Conservation (phyloP, 306 rosid species). For the Sphenostylis stenocarpa region DNA sequence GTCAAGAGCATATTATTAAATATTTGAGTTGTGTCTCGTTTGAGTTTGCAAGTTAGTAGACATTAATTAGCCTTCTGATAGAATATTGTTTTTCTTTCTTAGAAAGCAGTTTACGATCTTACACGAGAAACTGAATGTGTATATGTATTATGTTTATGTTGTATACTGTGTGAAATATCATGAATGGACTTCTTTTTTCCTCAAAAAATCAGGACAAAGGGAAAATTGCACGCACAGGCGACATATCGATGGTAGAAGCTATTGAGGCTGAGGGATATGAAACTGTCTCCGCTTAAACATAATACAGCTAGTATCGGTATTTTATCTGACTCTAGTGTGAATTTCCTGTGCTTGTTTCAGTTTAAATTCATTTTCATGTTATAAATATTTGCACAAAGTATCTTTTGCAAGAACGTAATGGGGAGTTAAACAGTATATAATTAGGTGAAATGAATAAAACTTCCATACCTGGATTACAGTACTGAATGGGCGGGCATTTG, state of each 20-base stretch:
- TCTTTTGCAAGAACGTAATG: constrained; percentile 11
- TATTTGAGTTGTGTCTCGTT: neutral
- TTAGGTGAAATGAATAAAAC: neutral
- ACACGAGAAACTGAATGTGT: neutral
- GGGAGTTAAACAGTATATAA: constrained; percentile 3
- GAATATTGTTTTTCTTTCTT: constrained; percentile 8
- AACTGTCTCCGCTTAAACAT: constrained; percentile 53
- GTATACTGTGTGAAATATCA: constrained; percentile 21
- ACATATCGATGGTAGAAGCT: constrained; percentile 66
- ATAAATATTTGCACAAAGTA: constrained; percentile 5
- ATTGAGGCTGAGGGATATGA: constrained; percentile 80
- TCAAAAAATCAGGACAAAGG: constrained; percentile 65
- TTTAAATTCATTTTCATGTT: constrained; percentile 27
- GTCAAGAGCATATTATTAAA: neutral
- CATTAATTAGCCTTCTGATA: constrained; percentile 5
- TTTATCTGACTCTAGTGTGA: constrained; percentile 29
- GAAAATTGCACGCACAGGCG: constrained; percentile 76
- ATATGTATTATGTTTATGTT: neutral
- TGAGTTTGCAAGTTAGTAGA: constrained; percentile 12
- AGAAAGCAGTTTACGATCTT: neutral
- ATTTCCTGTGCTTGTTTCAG: constrained; percentile 1
- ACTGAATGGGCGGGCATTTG: neutral
- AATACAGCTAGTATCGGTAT: constrained; percentile 33
- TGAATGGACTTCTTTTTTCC: neutral
- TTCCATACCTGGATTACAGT: constrained; percentile 12